A percentile compares a stretch with the other conserved stretches of the same genome.
These are phyloP conservation scores for Beauveria brongniartii DNA, from an alignment of 2,329 filamentous ascomycete species.

Conservation along the genomic window DNA sequence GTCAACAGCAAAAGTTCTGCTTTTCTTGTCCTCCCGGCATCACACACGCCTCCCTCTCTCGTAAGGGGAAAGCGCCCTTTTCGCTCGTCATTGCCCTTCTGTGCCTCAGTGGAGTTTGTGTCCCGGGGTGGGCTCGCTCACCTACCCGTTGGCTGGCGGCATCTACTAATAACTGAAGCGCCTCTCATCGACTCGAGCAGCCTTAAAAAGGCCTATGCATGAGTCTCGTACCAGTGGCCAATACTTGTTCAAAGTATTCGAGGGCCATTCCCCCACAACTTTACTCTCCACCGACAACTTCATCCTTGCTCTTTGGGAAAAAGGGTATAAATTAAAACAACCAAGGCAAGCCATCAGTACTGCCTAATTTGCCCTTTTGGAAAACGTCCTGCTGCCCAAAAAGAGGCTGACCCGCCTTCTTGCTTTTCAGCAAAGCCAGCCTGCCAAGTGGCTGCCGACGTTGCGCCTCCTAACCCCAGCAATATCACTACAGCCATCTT, in stretches of 20 bases:
- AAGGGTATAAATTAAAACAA: constrained; percentile 9
- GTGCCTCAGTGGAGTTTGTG: constrained; percentile 11
- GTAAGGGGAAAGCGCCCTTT: constrained; percentile 7
- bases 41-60: constrained; percentile 7
- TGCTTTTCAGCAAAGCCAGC: constrained; percentile 8
- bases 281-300: constrained; percentile 8
- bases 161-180: constrained; percentile 9
- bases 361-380: constrained; percentile 6
- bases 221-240: constrained; percentile 6
- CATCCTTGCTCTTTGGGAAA: background rate
- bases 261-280: constrained; percentile 10
- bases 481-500: background rate
- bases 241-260: constrained; percentile 4
- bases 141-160: constrained; percentile 10
- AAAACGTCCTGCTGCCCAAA: constrained; percentile 5
- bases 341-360: background rate
- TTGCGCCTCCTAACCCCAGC: constrained; percentile 2
- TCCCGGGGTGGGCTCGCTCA: constrained; percentile 7
- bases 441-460: background rate
- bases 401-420: constrained; percentile 9
- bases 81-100: constrained; percentile 1
- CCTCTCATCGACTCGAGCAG: constrained; percentile 10
- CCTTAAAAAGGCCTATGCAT: constrained; percentile 8
- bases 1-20: constrained; percentile 9
- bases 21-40: background rate